Percentiles rank a stretch among this genome's conserved stretches.
These are phyloP conservation scores for Sphagnum magellanicum DNA, from an alignment of 228 moss, liverwort and hornwort genomes.

Conservation along the genomic window DNA sequence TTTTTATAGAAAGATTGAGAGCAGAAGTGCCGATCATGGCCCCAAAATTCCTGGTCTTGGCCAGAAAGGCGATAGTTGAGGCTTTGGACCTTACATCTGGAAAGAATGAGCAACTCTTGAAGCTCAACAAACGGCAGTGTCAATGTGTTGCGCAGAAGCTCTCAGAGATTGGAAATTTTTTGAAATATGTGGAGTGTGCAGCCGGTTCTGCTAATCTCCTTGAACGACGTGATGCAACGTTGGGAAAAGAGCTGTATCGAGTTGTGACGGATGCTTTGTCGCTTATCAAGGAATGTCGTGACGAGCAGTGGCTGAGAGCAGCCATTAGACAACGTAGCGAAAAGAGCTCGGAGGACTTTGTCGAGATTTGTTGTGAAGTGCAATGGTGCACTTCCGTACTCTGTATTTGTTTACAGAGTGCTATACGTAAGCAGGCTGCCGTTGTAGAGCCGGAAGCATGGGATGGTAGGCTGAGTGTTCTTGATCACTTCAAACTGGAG, in stretches of 20 bases:
- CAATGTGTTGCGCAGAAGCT: not conserved
- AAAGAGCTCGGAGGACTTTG: not conserved
- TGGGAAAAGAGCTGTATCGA: not conserved
- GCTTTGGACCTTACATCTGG: not conserved
- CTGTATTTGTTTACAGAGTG: not conserved
- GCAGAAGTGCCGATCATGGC: too few species aligned
- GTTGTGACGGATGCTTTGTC: not conserved
- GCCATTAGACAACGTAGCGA: not conserved
- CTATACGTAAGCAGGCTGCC: too few species aligned
- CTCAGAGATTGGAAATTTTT: not conserved
- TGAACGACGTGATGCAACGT: not conserved
- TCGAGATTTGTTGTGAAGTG: not conserved
- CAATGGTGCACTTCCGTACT: not conserved
- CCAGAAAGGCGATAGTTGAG: too few species aligned
- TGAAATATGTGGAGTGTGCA: not conserved
- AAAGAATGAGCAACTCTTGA: not conserved
- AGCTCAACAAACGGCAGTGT: not conserved
- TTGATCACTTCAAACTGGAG: not conserved
- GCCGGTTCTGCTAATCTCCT: not conserved
- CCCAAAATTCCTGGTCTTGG: too few species aligned
- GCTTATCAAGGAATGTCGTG: not conserved
- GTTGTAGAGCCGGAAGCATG: not conserved
- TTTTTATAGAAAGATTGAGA: too few species aligned
- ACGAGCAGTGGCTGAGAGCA: not conserved
- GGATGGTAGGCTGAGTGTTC: not conserved